Evolutionary conservation across 495 filamentous ascomycete species (phyloP).

Genomic region (Saxophila tyrrhenica): DNA sequence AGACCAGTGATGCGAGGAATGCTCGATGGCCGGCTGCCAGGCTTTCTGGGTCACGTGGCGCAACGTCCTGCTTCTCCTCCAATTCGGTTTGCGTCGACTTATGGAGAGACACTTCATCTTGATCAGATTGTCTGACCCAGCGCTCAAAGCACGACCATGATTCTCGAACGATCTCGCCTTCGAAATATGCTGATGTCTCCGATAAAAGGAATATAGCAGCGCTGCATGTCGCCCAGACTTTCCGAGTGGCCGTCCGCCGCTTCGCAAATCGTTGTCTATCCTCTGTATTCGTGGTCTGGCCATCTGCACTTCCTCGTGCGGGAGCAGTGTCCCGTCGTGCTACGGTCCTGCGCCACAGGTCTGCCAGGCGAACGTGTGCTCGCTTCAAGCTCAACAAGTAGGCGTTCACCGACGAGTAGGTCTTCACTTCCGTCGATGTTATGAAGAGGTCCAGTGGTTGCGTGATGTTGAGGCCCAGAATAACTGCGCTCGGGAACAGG

Average conservation of each 20-base stretch:
- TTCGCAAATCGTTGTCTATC: slow-evolving; percentile 34
- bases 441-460: slow-evolving; percentile 85
- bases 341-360: slow-evolving; percentile 71
- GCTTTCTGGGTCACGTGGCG: slow-evolving; percentile 65
- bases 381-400: slow-evolving; percentile 77
- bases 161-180: slow-evolving; percentile 74
- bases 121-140: slow-evolving; percentile 29
- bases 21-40: slow-evolving; percentile 65
- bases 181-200: slow-evolving; percentile 74
- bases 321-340: slow-evolving; percentile 50
- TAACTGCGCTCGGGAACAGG: slow-evolving; percentile 65
- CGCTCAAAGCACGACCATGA: slow-evolving; percentile 54
- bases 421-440: slow-evolving; percentile 55
- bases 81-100: background rate
- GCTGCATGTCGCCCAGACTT: slow-evolving; percentile 74
- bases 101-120: background rate
- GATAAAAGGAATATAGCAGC: slow-evolving; percentile 78
- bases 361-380: slow-evolving; percentile 66
- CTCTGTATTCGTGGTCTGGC: slow-evolving; percentile 43
- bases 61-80: slow-evolving; percentile 5
- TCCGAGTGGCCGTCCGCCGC: slow-evolving; percentile 31
- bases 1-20: slow-evolving; percentile 56
- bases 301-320: background rate
- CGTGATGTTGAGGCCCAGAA: slow-evolving; percentile 57
- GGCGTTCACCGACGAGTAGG: slow-evolving; percentile 71